Evolutionary conservation across 805 yeast genomes (phyloP).

Genomic region (Kuraishia ogatae): DNA sequence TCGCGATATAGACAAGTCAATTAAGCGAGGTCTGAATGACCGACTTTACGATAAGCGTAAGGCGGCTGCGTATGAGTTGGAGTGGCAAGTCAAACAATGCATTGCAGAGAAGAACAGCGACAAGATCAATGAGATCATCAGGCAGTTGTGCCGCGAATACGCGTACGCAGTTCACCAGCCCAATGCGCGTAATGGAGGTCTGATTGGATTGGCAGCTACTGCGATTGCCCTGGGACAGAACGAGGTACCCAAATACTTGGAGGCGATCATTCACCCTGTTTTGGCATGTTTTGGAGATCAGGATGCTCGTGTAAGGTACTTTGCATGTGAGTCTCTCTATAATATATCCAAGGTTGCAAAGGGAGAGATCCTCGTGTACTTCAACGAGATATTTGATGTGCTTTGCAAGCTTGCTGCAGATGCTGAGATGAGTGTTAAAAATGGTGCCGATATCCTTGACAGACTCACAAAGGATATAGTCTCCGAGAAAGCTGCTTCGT

Average conservation of each 20-base stretch:
- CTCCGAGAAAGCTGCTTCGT: slow-evolving; percentile 86
- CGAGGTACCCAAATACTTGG: slow-evolving; percentile 76
- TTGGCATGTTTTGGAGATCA: slow-evolving; percentile 94
- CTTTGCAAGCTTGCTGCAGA: slow-evolving; percentile 86
- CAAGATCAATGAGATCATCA: slow-evolving; percentile 53
- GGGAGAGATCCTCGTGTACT: slow-evolving; percentile 85
- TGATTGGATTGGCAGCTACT: slow-evolving; percentile 92
- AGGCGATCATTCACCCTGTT: slow-evolving; percentile 85
- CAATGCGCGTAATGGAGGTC: slow-evolving; percentile 88
- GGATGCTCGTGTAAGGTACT: slow-evolving; percentile 93
- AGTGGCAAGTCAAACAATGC: slow-evolving; percentile 65
- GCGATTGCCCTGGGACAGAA: slow-evolving; percentile 85
- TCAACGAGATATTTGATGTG: slow-evolving; percentile 92
- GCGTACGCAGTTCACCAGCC: slow-evolving; percentile 82
- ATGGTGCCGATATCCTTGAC: slow-evolving; percentile 91
- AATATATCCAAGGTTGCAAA: slow-evolving; percentile 95
- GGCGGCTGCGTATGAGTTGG: slow-evolving; percentile 71
- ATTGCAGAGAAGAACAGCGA: slow-evolving; percentile 51
- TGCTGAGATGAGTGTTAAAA: slow-evolving; percentile 82
- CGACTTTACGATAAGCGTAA: slow-evolving; percentile 72
- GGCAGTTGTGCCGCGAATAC: slow-evolving; percentile 66
- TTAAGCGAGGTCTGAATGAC: slow-evolving; percentile 62
- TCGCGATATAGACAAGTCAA: slow-evolving; percentile 40
- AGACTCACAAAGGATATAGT: slow-evolving; percentile 89
- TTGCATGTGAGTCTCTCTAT: slow-evolving; percentile 92